phyloP scores from a whole-genome alignment of 345 rosid species.

The Moricandia arvensis region DNA sequence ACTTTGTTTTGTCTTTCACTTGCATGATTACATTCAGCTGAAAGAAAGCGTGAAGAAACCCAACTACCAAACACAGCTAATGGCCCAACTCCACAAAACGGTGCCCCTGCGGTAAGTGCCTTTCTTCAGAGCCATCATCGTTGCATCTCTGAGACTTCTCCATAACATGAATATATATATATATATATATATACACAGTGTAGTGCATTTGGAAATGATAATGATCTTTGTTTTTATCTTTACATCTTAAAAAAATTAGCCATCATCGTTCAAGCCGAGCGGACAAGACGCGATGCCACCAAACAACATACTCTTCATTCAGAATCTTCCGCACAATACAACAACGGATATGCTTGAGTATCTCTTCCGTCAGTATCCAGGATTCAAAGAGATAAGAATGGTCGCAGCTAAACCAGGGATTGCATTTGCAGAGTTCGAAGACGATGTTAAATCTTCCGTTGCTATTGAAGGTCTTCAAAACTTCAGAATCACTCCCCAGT shows the following conservation, averaged over 20 bases:
- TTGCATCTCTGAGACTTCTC: too few relatives aligned
- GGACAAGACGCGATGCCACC: slow-evolving; percentile 67
- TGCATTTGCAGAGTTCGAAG: slow-evolving; percentile 89
- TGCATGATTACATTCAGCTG: slow-evolving; percentile 49
- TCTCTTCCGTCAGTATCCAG: slow-evolving; percentile 80
- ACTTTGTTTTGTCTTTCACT: not conserved
- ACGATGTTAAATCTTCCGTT: slow-evolving; percentile 75
- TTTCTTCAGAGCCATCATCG: not conserved
- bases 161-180: too few relatives aligned
- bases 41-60: slow-evolving; percentile 77
- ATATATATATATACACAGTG: too few relatives aligned
- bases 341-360: slow-evolving; percentile 79
- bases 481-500: slow-evolving; percentile 82
- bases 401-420: slow-evolving; percentile 90
- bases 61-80: slow-evolving; percentile 57
- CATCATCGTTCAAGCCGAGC: slow-evolving; percentile 56
- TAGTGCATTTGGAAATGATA: slow-evolving; percentile 4
- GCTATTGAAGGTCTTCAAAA: slow-evolving; percentile 92
- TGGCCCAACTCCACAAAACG: slow-evolving; percentile 53
- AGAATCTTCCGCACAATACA: slow-evolving; percentile 88
- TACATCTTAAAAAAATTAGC: slow-evolving; percentile 48
- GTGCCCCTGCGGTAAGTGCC: slow-evolving; percentile 57
- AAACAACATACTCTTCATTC: slow-evolving; percentile 78
- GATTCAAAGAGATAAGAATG: slow-evolving; percentile 94
- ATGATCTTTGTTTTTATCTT: not conserved